phyloP scores from a whole-genome alignment of 1,284 basidiomycete genomes.

The Kalmanozyma brasiliensis region DNA sequence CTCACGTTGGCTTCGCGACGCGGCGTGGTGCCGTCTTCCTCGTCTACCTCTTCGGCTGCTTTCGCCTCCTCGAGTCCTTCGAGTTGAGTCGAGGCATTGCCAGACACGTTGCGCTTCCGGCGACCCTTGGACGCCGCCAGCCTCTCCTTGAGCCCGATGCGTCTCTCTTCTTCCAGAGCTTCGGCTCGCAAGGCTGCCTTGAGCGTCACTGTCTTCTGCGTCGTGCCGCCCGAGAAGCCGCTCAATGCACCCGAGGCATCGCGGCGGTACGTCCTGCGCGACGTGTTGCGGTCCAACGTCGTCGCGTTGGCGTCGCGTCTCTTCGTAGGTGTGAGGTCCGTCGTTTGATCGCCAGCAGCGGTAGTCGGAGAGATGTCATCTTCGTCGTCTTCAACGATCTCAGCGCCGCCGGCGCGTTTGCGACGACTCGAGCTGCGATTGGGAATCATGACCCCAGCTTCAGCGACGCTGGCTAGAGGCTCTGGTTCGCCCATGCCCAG shows the following conservation, averaged over 20 bases:
- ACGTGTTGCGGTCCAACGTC: constrained; percentile 19
- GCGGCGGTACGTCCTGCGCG: constrained; percentile 28
- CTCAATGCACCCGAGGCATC: constrained; percentile 41
- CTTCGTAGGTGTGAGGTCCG: constrained; percentile 10
- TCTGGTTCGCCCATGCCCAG: constrained; percentile 34
- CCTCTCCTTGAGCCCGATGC: constrained; percentile 41
- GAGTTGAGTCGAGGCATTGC: constrained; percentile 18
- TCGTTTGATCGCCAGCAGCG: constrained; percentile 3
- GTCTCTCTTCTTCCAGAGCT: constrained; percentile 57
- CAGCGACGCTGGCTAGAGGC: constrained; percentile 29
- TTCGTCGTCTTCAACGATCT: neutral
- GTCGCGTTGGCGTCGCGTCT: constrained; percentile 8
- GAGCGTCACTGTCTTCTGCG: constrained; percentile 50
- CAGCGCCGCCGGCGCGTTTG: constrained; percentile 5
- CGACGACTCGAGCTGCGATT: constrained; percentile 33
- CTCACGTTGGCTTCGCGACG: constrained; percentile 10
- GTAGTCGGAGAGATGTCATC: too few species aligned
- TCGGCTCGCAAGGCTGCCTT: constrained; percentile 56
- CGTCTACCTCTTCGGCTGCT: constrained; percentile 18
- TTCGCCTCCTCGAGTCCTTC: constrained; percentile 27
- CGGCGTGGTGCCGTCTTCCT: constrained; percentile 1
- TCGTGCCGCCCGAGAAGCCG: constrained; percentile 29
- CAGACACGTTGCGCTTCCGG: constrained; percentile 27
- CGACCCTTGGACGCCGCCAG: constrained; percentile 24
- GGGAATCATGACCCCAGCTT: constrained; percentile 31